Evolutionary conservation across 805 yeast species (phyloP), one percentile per base, ranked within the genome.

Genomic region (Hermanozyma aechmeae): DNA sequence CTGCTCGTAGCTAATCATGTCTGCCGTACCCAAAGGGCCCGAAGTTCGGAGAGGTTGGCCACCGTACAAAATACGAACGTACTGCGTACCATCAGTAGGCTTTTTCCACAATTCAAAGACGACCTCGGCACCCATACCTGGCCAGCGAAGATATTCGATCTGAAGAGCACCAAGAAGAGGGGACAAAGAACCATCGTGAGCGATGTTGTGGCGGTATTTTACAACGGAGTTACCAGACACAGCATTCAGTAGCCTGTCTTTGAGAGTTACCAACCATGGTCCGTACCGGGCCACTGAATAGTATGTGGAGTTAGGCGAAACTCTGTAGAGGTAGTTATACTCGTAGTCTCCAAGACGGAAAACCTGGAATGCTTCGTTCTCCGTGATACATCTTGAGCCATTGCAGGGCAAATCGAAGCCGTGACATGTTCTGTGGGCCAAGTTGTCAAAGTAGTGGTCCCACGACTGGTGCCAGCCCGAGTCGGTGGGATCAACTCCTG

Each of bases 81-180:
- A 27, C n/a, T 7, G 13, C 6, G 9, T 6, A 10, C 20, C 20
- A 5, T 27, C 16, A 7, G 15, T 3, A 9, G 15, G 13, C 14
- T 16, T 27, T n/a, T 21, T 11, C 25, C 25, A 27, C 24, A 27
- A n/a, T 18, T 27, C 29, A 27, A 27, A 27, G 21, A 27, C 29
- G 9, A 27, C 29, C 19, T 27, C 29, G 4, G 29, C 29, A 3
- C 29, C 29, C 29, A 27, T 27, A 11, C 29, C 29, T 5, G 29
- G 29, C 29, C 29, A 27, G 10, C 24, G n/a, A 15, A 27, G 7
- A 2, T 6, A 6, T 7, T 20, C 25, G 12, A 16, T 16, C 16
- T 22, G 21, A 4, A 27, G 15, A 2, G 25, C 25, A 5, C 29
- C 25, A 8, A 27, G 15, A 9, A 27, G 16, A 11, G 29, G 29